Conservation (phyloP, 2,329 filamentous ascomycete species). For the Fusarium hainanense region DNA sequence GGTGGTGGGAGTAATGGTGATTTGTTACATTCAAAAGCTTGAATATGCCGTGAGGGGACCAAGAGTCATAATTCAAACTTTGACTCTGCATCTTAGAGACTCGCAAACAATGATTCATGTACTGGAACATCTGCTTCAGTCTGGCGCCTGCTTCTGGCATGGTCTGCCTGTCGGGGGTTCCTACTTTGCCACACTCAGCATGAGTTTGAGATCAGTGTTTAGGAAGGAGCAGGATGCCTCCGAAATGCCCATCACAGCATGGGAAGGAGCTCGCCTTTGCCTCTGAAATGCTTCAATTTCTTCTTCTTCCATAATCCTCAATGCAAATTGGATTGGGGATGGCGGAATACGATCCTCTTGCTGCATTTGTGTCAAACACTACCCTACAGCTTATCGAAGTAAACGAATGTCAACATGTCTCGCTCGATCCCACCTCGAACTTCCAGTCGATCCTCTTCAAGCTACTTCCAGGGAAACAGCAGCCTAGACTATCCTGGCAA, state of each 20-base stretch:
- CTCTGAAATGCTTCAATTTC: neutral
- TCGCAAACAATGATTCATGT: neutral
- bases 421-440: constrained; percentile 12
- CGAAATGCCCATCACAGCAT: neutral
- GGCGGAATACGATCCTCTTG: neutral
- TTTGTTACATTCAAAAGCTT: neutral
- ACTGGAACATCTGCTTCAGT: rapidly evolving
- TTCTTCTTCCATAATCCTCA: neutral
- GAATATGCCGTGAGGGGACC: rapidly evolving
- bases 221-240: neutral
- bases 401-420: constrained; percentile 4
- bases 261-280: neutral
- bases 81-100: neutral
- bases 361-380: too few relatives aligned
- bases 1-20: neutral
- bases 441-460: constrained; percentile 31
- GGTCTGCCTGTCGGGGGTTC: rapidly evolving
- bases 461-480: constrained; percentile 40
- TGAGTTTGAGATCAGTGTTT: rapidly evolving
- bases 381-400: neutral
- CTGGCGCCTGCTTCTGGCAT: neutral
- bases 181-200: rapidly evolving
- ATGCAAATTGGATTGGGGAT: neutral
- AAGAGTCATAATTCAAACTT: rapidly evolving
- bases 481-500: neutral